Evolutionary conservation across 495 filamentous ascomycete genomes (phyloP).

Genomic region (Penicillium lagena): DNA sequence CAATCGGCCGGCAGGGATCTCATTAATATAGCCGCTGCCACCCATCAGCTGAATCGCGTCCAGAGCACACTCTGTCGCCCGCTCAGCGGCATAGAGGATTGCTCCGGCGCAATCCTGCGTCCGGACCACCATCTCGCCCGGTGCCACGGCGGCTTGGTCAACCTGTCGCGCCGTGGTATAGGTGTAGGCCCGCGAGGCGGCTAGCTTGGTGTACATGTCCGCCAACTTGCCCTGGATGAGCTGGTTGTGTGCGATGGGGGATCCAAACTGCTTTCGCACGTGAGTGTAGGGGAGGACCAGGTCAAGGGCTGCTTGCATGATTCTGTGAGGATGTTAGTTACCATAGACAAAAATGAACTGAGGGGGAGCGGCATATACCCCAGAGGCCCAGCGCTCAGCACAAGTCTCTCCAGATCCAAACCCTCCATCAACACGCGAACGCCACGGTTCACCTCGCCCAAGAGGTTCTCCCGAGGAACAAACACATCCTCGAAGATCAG

Average conservation of each 20-base stretch:
- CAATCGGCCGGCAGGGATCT: conserved; percentile 82
- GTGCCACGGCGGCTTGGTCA: conserved; percentile 54
- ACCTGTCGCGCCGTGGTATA: conserved; percentile 68
- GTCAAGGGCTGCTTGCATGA: conserved; percentile 92
- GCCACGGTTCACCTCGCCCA: conserved; percentile 74
- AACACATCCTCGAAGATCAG: conserved; percentile 90
- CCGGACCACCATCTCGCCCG: conserved; percentile 43
- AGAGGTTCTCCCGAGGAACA: conserved; percentile 73
- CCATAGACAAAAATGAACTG: neutral
- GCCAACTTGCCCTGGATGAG: conserved; percentile 89
- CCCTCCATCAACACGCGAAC: conserved; percentile 95
- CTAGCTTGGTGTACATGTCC: conserved; percentile 94
- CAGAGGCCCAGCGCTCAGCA: conserved; percentile 85
- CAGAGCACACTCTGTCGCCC: conserved; percentile 80
- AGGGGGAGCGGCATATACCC: conserved; percentile 37
- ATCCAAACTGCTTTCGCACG: conserved; percentile 79
- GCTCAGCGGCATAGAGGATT: conserved; percentile 90
- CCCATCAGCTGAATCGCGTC: conserved; percentile 94
- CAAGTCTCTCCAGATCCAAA: conserved; percentile 86
- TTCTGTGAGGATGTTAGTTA: conserved; percentile 36
- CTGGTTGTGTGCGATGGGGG: conserved; percentile 87
- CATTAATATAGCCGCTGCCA: conserved; percentile 94
- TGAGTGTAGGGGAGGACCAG: conserved; percentile 86
- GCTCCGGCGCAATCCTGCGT: conserved; percentile 94
- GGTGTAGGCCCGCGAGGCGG: conserved; percentile 74